These are phyloP conservation scores for Hypoxylon sp. DNA, from an alignment of 2,329 filamentous ascomycete genomes.

Conservation along the genomic window DNA sequence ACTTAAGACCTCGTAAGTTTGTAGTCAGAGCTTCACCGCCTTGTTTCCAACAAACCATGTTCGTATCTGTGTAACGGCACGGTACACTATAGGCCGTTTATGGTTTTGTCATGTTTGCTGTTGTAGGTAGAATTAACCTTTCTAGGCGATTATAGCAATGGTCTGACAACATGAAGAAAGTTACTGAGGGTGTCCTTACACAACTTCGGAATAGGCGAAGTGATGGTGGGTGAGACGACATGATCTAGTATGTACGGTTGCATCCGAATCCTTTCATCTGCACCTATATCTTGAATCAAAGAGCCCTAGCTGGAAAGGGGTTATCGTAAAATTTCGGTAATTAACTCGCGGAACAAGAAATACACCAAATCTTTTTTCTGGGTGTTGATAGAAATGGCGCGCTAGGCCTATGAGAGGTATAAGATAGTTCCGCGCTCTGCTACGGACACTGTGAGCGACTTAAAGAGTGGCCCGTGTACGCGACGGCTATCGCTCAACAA, in stretches of 20 bases:
- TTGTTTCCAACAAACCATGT: constrained; percentile 23
- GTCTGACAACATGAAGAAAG: constrained; percentile 19
- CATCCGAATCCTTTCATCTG: constrained; percentile 35
- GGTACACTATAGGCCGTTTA: constrained; percentile 26
- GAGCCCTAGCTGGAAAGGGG: constrained; percentile 25
- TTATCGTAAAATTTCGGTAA: constrained; percentile 32
- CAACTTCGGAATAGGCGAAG: constrained; percentile 40
- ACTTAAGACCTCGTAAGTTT: constrained; percentile 25
- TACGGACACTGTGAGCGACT: constrained; percentile 32
- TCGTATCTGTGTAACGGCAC: constrained; percentile 28
- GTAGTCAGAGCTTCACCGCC: constrained; percentile 42
- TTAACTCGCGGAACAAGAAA: constrained; percentile 11
- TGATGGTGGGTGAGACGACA: constrained; percentile 35
- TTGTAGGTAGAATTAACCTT: constrained; percentile 19
- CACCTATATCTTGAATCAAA: constrained; percentile 25
- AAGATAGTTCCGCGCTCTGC: constrained; percentile 6
- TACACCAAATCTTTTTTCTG: background rate
- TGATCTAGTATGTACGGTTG: constrained; percentile 38
- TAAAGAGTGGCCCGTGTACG: constrained; percentile 10
- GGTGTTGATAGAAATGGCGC: background rate
- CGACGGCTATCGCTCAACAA: constrained; percentile 32
- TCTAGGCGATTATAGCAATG: constrained; percentile 1
- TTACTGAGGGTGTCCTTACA: constrained; percentile 34
- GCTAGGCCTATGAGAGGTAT: background rate
- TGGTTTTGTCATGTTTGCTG: constrained; percentile 16